Evolutionary conservation across 2,329 filamentous ascomycete genomes (phyloP).

Genomic region (Rugonectria rugulosa): DNA sequence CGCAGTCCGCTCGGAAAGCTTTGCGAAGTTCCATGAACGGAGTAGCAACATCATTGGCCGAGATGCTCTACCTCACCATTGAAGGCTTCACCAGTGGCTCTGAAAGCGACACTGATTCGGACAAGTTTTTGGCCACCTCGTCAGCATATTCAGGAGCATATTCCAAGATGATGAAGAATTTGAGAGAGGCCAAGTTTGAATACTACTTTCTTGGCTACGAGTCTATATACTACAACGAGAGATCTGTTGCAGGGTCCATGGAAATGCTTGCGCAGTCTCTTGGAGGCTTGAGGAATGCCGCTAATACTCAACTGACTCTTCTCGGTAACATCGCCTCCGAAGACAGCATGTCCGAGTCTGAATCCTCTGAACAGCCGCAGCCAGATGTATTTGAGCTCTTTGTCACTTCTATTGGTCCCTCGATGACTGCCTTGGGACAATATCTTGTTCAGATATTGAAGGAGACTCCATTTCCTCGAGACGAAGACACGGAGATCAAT

Average conservation of each 20-base stretch:
- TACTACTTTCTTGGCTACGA: constrained; percentile 85
- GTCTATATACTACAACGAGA: constrained; percentile 78
- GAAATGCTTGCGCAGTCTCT: constrained; percentile 87
- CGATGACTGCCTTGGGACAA: constrained; percentile 25
- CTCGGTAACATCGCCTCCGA: background rate
- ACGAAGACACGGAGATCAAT: constrained; percentile 55
- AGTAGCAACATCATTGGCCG: constrained; percentile 77
- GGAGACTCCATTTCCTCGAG: constrained; percentile 39
- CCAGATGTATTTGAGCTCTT: constrained; percentile 29
- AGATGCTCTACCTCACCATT: constrained; percentile 83
- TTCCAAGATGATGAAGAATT: constrained; percentile 74
- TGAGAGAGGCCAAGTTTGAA: constrained; percentile 88
- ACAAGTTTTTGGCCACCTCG: constrained; percentile 68
- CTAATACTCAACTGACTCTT: constrained; percentile 79
- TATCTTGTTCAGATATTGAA: constrained; percentile 23
- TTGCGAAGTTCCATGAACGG: constrained; percentile 76
- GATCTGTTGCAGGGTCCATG: constrained; percentile 81
- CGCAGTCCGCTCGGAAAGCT: constrained; percentile 76
- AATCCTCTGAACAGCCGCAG: constrained; percentile 1
- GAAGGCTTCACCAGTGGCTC: constrained; percentile 82
- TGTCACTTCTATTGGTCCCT: constrained; percentile 24
- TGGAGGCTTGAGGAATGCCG: constrained; percentile 87
- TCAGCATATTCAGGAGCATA: constrained; percentile 72
- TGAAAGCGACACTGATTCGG: constrained; percentile 75
- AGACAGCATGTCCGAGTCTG: background rate